phyloP scores from a whole-genome alignment of 352 stramenopile genomes.

The Phytophthora lateralis region DNA sequence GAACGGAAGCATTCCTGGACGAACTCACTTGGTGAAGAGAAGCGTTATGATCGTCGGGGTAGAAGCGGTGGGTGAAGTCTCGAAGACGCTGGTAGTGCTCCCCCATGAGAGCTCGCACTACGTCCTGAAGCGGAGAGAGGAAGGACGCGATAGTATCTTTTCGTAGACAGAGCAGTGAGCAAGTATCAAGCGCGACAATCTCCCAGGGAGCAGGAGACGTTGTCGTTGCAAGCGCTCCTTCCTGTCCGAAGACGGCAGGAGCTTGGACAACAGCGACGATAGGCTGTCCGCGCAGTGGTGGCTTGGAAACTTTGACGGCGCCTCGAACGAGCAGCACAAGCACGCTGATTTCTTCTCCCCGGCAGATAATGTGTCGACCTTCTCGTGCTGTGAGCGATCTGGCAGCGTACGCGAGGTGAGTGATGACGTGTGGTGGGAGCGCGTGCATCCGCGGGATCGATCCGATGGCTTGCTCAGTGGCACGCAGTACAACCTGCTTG shows the following conservation, averaged over 20 bases:
- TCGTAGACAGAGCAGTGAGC: conserved; percentile 58
- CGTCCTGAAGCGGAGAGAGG: conserved; percentile 48
- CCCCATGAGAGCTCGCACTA: conserved; percentile 49
- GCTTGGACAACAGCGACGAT: conserved; percentile 65
- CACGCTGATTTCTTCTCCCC: conserved; percentile 61
- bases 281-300: conserved; percentile 5
- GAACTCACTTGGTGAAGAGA: conserved; percentile 1
- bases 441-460: conserved; percentile 53
- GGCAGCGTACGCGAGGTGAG: conserved; percentile 67
- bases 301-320: conserved; percentile 68
- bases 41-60: conserved; percentile 9
- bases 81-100: conserved; percentile 51
- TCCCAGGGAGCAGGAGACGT: conserved; percentile 53
- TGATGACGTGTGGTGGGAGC: conserved; percentile 56
- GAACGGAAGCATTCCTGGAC: conserved; percentile 18
- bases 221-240: conserved; percentile 53
- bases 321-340: conserved; percentile 68
- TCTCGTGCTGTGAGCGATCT: conserved; percentile 49
- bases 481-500: conserved; percentile 69
- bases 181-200: conserved; percentile 64
- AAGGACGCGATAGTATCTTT: conserved; percentile 70
- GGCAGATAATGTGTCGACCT: conserved; percentile 51
- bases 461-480: conserved; percentile 59
- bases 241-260: conserved; percentile 77
- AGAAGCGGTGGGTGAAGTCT: conserved; percentile 59